These are phyloP conservation scores for Pestalotiopsis sp. DNA, from an alignment of 2,329 filamentous ascomycete genomes.

Conservation along the genomic window DNA sequence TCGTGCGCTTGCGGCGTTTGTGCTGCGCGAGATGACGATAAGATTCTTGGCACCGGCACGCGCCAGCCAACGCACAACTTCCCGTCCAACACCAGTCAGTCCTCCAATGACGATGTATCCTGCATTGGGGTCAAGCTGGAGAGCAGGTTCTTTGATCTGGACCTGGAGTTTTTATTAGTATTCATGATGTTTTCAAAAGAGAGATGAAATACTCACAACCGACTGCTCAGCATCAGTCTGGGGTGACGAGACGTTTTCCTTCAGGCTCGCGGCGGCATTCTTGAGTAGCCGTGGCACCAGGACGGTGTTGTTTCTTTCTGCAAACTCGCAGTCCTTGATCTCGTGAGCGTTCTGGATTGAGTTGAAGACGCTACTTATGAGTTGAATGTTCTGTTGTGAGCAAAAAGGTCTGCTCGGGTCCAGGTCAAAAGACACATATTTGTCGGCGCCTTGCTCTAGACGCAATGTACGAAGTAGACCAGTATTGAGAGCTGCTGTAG, in stretches of 20 bases:
- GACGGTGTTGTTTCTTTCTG: neutral
- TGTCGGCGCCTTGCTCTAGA: slow-evolving; percentile 8
- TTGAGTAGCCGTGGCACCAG: slow-evolving; percentile 4
- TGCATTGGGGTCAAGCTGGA: slow-evolving; percentile 16
- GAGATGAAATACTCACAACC: neutral
- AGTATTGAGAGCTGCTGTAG: neutral
- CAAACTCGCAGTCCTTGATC: slow-evolving; percentile 1
- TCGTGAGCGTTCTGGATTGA: neutral
- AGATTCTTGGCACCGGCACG: slow-evolving; percentile 19
- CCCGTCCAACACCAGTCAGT: slow-evolving; percentile 27
- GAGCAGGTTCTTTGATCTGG: neutral
- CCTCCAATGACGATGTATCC: slow-evolving; percentile 29
- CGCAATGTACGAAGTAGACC: slow-evolving; percentile 6
- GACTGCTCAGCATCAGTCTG: neutral
- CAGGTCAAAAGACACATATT: slow-evolving; percentile 7
- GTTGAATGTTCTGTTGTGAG: neutral
- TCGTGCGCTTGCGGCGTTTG: slow-evolving; percentile 3
- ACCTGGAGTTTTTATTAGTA: neutral
- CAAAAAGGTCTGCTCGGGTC: neutral
- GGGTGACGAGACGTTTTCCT: neutral
- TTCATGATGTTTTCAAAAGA: neutral
- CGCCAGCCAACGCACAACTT: slow-evolving; percentile 23
- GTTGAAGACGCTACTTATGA: neutral
- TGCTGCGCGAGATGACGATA: slow-evolving; percentile 18
- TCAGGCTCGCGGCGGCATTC: neutral